Evolutionary conservation across 2,329 filamentous ascomycete species (phyloP).

Genomic region (Colletotrichum musae): DNA sequence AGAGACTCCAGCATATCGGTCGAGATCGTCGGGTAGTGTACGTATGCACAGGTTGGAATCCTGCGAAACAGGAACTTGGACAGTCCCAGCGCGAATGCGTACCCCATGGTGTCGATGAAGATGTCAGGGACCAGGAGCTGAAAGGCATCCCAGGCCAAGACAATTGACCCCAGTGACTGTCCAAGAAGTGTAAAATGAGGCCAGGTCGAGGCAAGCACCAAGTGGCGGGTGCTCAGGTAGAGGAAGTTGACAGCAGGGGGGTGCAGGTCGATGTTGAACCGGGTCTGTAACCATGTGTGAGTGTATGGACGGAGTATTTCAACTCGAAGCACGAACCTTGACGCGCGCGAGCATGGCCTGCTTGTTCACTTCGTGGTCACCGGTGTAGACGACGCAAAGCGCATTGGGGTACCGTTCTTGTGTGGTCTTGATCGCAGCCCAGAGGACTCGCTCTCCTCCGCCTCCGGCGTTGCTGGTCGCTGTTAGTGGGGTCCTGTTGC

Average conservation of each 20-base stretch:
- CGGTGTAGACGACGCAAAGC: slow-evolving; percentile 94
- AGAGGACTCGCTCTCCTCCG: slow-evolving; percentile 94
- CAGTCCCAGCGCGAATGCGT: slow-evolving; percentile 89
- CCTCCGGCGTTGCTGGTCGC: slow-evolving; percentile 87
- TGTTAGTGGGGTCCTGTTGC: slow-evolving; percentile 32
- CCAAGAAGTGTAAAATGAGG: slow-evolving; percentile 93
- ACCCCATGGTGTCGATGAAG: slow-evolving; percentile 98
- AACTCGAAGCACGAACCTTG: slow-evolving; percentile 65
- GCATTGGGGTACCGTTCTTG: slow-evolving; percentile 91
- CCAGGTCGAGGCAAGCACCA: slow-evolving; percentile 89
- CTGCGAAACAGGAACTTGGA: slow-evolving; percentile 84
- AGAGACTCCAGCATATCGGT: slow-evolving; percentile 96
- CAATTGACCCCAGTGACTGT: slow-evolving; percentile 90
- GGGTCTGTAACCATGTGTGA: slow-evolving; percentile 66
- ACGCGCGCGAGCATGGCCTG: slow-evolving; percentile 83
- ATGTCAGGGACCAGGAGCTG: slow-evolving; percentile 92
- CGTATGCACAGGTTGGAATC: slow-evolving; percentile 91
- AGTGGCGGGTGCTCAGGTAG: slow-evolving; percentile 89
- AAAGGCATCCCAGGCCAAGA: slow-evolving; percentile 94
- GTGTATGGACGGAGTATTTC: background rate
- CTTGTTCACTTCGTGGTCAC: slow-evolving; percentile 91
- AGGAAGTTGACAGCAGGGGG: slow-evolving; percentile 87
- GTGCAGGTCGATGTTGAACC: slow-evolving; percentile 94
- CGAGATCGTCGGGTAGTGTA: slow-evolving; percentile 98
- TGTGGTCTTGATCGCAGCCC: slow-evolving; percentile 93